phyloP scores from a whole-genome alignment of 106 monocot genomes.

The Dioscorea zingiberensis region DNA sequence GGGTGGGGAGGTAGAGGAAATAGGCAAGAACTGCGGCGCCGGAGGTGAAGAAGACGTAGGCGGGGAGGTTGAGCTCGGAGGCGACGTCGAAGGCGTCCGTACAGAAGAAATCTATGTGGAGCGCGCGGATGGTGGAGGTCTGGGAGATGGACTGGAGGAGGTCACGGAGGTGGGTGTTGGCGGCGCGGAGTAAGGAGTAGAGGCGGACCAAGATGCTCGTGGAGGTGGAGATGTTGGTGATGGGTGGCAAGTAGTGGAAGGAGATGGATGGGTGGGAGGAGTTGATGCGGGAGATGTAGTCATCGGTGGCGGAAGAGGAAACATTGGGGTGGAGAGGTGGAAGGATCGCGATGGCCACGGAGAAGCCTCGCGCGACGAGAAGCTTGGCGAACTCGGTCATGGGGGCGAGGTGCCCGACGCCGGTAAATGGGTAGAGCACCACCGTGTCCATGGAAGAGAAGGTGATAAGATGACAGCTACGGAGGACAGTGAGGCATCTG shows the following conservation, averaged over 20 bases:
- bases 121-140: slow-evolving; percentile 11
- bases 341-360: slow-evolving; percentile 18
- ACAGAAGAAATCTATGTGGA: slow-evolving; percentile 33
- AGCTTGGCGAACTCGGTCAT: slow-evolving; percentile 49
- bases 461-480: no score
- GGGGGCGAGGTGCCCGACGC: slow-evolving; percentile 28
- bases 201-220: neutral
- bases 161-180: slow-evolving; percentile 8
- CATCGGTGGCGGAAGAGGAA: neutral
- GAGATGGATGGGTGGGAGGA: slow-evolving; percentile 25
- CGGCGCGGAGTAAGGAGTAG: neutral
- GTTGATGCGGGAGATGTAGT: slow-evolving; percentile 3
- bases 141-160: slow-evolving; percentile 4
- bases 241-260: slow-evolving; percentile 34
- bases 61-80: slow-evolving; percentile 26
- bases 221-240: neutral
- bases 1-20: slow-evolving; percentile 20
- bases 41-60: slow-evolving; percentile 28
- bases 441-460: slow-evolving; percentile 5
- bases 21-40: slow-evolving; percentile 17
- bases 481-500: no score
- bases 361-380: slow-evolving; percentile 12
- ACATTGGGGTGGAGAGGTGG: neutral
- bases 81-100: slow-evolving; percentile 26
- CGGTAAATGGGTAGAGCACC: slow-evolving; percentile 21